Conservation (phyloP, 2,329 filamentous ascomycete genomes). For the Aspergillus japonicus region DNA sequence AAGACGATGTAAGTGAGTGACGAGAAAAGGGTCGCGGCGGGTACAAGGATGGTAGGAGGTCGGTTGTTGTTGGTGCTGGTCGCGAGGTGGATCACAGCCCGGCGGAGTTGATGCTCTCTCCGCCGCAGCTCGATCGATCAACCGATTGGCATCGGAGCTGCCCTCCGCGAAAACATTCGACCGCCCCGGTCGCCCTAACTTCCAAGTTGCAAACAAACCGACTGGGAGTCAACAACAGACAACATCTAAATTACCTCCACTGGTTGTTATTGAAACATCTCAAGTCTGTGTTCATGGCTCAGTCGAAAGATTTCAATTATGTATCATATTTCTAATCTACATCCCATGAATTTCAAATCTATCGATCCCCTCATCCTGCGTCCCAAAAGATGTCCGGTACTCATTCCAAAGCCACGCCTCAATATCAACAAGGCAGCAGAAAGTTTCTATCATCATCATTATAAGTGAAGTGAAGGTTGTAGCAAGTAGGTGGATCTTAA, state of each 20-base stretch:
- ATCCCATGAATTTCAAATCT: background rate
- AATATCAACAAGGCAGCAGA: background rate
- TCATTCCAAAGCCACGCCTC: background rate
- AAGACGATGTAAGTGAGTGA: background rate
- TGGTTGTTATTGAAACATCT: no score
- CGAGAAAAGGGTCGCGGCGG: background rate
- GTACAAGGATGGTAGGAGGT: background rate
- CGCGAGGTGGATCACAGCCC: background rate
- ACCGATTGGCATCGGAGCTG: background rate
- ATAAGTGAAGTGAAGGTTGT: background rate
- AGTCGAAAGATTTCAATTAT: background rate
- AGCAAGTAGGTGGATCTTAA: background rate
- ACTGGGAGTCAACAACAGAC: no score
- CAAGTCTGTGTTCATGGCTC: background rate
- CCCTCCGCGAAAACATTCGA: constrained; percentile 28
- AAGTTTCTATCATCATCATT: background rate
- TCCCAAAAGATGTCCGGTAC: background rate
- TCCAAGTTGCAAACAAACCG: background rate
- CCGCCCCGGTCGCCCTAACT: constrained; percentile 18
- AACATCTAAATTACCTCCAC: no score
- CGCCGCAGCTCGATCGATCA: background rate
- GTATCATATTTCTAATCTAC: background rate
- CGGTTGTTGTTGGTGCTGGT: background rate
- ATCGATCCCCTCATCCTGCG: background rate
- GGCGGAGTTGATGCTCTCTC: background rate